These are phyloP conservation scores for Codiaeum variegatum DNA, from an alignment of 441 rosid genomes.

Conservation along the genomic window DNA sequence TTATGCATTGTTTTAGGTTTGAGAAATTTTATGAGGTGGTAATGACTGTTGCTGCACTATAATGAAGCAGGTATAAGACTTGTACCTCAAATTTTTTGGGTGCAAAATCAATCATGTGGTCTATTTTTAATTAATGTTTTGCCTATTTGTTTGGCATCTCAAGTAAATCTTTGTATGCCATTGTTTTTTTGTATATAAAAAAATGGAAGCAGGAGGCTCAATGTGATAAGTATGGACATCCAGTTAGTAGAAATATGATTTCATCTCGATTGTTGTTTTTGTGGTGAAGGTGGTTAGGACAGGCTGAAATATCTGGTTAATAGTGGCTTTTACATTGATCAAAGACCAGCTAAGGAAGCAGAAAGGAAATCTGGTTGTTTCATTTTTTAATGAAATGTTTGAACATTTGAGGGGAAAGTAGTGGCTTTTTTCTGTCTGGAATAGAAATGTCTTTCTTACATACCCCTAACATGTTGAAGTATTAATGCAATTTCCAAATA, in stretches of 20 bases:
- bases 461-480: no score
- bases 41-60: background rate
- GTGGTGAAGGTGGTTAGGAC: no score
- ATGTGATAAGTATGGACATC: background rate
- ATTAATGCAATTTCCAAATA: no score
- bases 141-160: background rate
- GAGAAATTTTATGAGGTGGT: background rate
- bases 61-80: background rate
- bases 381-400: no score
- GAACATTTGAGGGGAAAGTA: no score
- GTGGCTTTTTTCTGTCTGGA: no score
- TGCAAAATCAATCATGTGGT: background rate
- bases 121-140: background rate
- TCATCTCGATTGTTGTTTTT: no score
- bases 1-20: slow-evolving; percentile 12
- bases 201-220: background rate
- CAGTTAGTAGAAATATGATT: background rate
- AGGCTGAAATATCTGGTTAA: no score
- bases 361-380: no score
- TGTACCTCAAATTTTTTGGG: slow-evolving; percentile 3
- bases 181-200: background rate
- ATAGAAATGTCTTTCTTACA: no score
- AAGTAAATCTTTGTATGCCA: background rate
- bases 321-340: no score
- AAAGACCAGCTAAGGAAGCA: no score